Evolutionary conservation across 768 basidiomycete species (phyloP).

Genomic region (Mycena indigotica): DNA sequence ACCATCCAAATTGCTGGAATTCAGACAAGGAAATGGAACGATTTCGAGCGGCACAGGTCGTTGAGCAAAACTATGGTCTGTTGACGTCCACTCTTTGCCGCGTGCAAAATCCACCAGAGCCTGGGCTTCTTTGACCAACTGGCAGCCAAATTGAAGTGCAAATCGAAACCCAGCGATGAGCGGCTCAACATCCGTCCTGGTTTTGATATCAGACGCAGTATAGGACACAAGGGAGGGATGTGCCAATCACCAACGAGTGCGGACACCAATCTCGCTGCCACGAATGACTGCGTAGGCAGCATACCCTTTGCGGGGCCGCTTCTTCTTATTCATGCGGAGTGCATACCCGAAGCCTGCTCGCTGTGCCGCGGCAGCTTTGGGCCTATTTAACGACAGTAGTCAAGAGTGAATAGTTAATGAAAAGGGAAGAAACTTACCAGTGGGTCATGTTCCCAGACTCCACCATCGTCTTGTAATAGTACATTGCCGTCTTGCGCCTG

Average conservation of each 20-base stretch:
- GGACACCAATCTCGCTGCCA: background rate
- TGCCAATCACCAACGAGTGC: background rate
- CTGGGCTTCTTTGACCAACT: background rate
- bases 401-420: too few species aligned
- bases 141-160: background rate
- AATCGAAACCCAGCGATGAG: background rate
- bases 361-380: background rate
- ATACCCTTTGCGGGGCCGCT: background rate
- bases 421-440: background rate
- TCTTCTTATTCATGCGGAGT: background rate
- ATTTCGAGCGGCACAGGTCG: background rate
- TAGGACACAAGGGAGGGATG: background rate
- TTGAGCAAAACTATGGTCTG: background rate
- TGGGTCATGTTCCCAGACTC: background rate
- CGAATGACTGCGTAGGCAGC: background rate
- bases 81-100: background rate
- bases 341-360: background rate
- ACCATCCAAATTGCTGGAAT: background rate
- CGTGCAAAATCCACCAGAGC: background rate
- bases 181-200: background rate
- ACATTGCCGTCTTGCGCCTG: background rate
- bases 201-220: background rate
- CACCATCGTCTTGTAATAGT: background rate
- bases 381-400: background rate
- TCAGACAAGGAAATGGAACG: background rate